These are phyloP conservation scores for Lepidium africanum DNA, from an alignment of 345 rosid species.

Conservation along the genomic window DNA sequence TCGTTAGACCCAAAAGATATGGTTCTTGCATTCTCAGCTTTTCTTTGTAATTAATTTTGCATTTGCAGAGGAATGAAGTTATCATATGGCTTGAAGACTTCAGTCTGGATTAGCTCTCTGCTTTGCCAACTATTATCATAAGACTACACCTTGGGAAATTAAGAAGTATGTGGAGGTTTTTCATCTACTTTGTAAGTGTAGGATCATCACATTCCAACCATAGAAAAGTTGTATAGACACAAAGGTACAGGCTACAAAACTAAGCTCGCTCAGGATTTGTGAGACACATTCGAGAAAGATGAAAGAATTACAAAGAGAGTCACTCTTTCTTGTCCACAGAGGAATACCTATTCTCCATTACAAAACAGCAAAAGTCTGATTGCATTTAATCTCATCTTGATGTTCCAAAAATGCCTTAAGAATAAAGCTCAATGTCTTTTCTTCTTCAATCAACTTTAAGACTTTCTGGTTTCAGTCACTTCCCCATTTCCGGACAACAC, in stretches of 20 bases:
- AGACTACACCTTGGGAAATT: neutral
- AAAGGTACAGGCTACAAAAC: neutral
- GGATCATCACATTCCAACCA: neutral
- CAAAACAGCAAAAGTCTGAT: neutral
- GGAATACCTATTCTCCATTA: neutral
- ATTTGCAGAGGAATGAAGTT: slow-evolving; percentile 59
- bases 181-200: neutral
- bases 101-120: slow-evolving; percentile 20
- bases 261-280: neutral
- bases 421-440: neutral
- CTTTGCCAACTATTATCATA: neutral
- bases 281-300: neutral
- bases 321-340: neutral
- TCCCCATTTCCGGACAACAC: slow-evolving; percentile 78
- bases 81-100: slow-evolving; percentile 66
- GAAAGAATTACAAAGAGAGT: neutral
- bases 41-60: neutral
- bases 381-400: neutral
- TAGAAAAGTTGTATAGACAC: neutral
- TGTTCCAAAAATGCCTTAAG: neutral
- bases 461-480: slow-evolving; percentile 33
- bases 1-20: neutral
- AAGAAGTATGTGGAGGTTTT: neutral
- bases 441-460: neutral
- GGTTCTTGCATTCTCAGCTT: neutral